Conservation (phyloP, 192 early-diverging fungal species). For the Entomortierella parvispora region DNA sequence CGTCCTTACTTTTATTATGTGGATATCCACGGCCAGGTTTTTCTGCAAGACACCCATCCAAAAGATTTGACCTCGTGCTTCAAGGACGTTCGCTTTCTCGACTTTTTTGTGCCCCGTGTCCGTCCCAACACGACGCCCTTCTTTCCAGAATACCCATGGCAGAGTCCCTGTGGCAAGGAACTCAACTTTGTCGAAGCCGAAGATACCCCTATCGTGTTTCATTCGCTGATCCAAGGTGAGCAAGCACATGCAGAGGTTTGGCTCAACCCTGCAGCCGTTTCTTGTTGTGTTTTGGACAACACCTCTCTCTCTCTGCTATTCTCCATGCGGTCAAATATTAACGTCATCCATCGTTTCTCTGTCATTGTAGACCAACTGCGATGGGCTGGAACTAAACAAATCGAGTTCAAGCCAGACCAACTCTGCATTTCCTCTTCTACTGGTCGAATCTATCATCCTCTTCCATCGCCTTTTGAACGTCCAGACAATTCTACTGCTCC, state of each 20-base stretch:
- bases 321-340: no score
- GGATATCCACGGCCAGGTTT: constrained; percentile 44
- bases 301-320: neutral
- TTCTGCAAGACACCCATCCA: constrained; percentile 38
- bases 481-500: neutral
- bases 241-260: neutral
- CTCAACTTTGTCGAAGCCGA: constrained; percentile 49
- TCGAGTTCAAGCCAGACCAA: constrained; percentile 31
- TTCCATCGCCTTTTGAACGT: constrained; percentile 1
- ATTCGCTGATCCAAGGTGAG: constrained; percentile 18
- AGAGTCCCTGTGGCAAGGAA: constrained; percentile 41
- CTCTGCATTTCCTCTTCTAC: constrained; percentile 20
- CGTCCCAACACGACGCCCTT: constrained; percentile 9
- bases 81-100: constrained; percentile 36
- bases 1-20: constrained; percentile 48
- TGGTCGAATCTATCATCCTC: constrained; percentile 40
- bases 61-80: constrained; percentile 42
- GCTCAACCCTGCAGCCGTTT: neutral
- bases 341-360: no score
- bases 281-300: neutral
- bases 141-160: constrained; percentile 19
- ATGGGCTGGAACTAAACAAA: constrained; percentile 29
- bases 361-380: constrained; percentile 20
- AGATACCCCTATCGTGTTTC: constrained; percentile 45
- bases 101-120: constrained; percentile 31